Evolutionary conservation across 2,329 filamentous ascomycete genomes (phyloP).

Genomic region (Fusarium avenaceum): DNA sequence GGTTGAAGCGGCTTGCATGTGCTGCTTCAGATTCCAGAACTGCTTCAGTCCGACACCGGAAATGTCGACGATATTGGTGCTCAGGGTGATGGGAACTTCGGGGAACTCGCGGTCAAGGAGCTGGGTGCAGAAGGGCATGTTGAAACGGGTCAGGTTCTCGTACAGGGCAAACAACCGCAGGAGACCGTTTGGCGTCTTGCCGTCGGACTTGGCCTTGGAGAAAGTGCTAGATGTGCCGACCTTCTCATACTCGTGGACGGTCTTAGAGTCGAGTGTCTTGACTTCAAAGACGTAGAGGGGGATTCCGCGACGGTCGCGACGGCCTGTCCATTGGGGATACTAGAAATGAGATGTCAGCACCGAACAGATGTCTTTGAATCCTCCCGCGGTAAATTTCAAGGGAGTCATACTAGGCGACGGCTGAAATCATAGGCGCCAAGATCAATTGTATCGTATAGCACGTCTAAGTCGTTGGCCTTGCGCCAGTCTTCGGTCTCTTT

Average conservation of each 20-base stretch:
- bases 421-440: slow-evolving; percentile 86
- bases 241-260: slow-evolving; percentile 83
- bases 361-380: background rate
- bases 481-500: slow-evolving; percentile 91
- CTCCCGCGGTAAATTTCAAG: background rate
- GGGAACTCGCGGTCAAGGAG: slow-evolving; percentile 78
- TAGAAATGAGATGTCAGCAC: slow-evolving; percentile 53
- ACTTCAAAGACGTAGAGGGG: slow-evolving; percentile 94
- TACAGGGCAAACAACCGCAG: slow-evolving; percentile 92
- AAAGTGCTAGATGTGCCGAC: slow-evolving; percentile 67
- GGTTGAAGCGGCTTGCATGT: slow-evolving; percentile 93
- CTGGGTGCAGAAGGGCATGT: slow-evolving; percentile 85
- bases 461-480: slow-evolving; percentile 80
- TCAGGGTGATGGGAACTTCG: slow-evolving; percentile 89
- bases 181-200: slow-evolving; percentile 79
- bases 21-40: slow-evolving; percentile 93
- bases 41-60: slow-evolving; percentile 88
- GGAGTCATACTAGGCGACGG: slow-evolving; percentile 72
- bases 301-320: slow-evolving; percentile 89
- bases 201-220: slow-evolving; percentile 73
- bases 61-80: slow-evolving; percentile 96
- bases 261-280: slow-evolving; percentile 83
- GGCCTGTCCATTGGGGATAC: slow-evolving; percentile 96
- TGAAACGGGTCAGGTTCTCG: slow-evolving; percentile 90
- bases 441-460: slow-evolving; percentile 89